A percentile compares a stretch with the other conserved stretches of the same genome.
Conservation (phyloP, 306 rosid species). For the Parietaria judaica region DNA sequence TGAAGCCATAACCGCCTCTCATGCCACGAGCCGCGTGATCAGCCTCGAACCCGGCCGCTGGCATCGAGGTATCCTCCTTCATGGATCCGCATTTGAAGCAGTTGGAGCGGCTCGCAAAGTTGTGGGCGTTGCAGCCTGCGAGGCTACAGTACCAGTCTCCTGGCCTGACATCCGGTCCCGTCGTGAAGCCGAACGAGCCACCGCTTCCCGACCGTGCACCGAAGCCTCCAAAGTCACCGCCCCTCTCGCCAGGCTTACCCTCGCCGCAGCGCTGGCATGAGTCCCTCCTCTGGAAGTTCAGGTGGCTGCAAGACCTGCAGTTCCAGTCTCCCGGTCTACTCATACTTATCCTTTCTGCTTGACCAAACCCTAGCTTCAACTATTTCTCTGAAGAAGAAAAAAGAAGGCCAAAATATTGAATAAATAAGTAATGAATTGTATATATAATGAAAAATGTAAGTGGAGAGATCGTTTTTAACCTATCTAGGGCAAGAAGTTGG, state of each 20-base stretch:
- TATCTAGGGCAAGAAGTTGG: constrained; percentile 1
- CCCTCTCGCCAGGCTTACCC: constrained; percentile 28
- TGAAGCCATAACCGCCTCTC: constrained; percentile 23
- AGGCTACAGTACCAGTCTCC: constrained; percentile 90
- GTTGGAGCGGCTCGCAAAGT: constrained; percentile 86
- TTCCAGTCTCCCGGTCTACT: constrained; percentile 98
- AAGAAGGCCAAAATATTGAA: no score
- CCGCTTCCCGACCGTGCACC: constrained; percentile 31
- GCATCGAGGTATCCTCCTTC: constrained; percentile 52
- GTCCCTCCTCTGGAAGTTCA: constrained; percentile 92
- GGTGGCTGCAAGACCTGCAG: constrained; percentile 92
- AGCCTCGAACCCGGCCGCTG: constrained; percentile 8
- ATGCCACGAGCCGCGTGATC: background rate
- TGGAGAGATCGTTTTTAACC: background rate
- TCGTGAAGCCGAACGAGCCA: constrained; percentile 50
- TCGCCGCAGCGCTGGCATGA: constrained; percentile 94
- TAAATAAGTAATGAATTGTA: no score
- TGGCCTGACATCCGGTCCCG: constrained; percentile 73
- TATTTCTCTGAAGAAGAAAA: no score
- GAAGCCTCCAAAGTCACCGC: constrained; percentile 36
- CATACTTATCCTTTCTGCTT: constrained; percentile 27
- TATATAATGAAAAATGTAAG: background rate
- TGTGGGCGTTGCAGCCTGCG: constrained; percentile 70
- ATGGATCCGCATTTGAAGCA: constrained; percentile 94
- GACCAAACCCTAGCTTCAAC: no score